Conservation (phyloP, 2,329 filamentous ascomycete genomes). For the Phaeosphaeria sp. region DNA sequence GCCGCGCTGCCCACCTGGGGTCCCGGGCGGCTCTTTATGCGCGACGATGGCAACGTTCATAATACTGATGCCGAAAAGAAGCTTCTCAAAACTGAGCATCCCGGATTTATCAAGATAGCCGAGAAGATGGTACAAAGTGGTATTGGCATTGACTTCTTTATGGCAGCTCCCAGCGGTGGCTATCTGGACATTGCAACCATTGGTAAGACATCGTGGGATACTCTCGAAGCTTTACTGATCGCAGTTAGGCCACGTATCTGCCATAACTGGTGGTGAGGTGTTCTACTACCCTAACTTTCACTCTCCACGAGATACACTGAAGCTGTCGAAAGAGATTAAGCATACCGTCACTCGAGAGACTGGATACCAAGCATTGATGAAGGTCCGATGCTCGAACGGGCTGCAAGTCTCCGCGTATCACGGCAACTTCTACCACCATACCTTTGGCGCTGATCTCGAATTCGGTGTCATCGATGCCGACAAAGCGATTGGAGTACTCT, state of each 20-base stretch:
- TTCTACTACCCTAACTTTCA: constrained; percentile 99
- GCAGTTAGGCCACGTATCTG: constrained; percentile 74
- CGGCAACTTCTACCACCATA: constrained; percentile 95
- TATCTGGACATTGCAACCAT: constrained; percentile 95
- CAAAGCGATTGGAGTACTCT: constrained; percentile 89
- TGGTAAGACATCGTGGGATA: constrained; percentile 57
- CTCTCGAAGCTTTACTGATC: constrained; percentile 8
- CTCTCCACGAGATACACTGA: constrained; percentile 80
- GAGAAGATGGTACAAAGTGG: constrained; percentile 87
- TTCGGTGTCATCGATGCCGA: constrained; percentile 92
- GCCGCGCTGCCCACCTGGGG: constrained; percentile 91
- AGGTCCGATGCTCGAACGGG: constrained; percentile 96
- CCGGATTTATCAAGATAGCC: constrained; percentile 83
- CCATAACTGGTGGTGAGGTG: constrained; percentile 90
- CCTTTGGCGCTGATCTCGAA: constrained; percentile 91
- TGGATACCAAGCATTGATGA: constrained; percentile 95
- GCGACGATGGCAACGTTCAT: constrained; percentile 86
- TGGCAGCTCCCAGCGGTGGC: constrained; percentile 86
- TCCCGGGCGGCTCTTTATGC: constrained; percentile 80
- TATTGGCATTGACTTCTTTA: constrained; percentile 91
- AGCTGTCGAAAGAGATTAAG: constrained; percentile 82
- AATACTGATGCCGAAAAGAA: constrained; percentile 87
- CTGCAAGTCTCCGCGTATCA: constrained; percentile 93
- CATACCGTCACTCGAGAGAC: constrained; percentile 89
- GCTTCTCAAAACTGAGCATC: constrained; percentile 87